Evolutionary conservation across 2,329 filamentous ascomycete species (phyloP).

Genomic region (Tolypocladium ovalisporum): DNA sequence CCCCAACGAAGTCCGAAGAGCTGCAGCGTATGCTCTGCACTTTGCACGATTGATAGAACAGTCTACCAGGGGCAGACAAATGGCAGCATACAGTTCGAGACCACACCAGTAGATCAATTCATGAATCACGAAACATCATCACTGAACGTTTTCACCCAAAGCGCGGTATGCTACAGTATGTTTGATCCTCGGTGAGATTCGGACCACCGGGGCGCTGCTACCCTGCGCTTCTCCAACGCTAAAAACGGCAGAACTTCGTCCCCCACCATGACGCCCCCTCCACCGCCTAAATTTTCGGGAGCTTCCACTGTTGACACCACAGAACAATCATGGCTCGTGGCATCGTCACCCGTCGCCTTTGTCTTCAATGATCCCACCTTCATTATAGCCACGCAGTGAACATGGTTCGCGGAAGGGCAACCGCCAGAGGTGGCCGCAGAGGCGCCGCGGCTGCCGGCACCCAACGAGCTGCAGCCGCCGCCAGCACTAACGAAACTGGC

Average conservation of each 20-base stretch:
- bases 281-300: conserved; percentile 11
- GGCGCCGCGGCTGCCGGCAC: conserved; percentile 15
- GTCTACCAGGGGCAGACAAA: too few relatives aligned
- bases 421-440: conserved; percentile 20
- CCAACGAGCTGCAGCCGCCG: conserved; percentile 7
- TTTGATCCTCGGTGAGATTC: too few relatives aligned
- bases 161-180: too few relatives aligned
- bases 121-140: too few relatives aligned
- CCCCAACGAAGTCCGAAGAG: too few relatives aligned
- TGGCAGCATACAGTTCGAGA: too few relatives aligned
- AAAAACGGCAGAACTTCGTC: conserved; percentile 17
- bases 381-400: conserved; percentile 1
- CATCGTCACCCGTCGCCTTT: neutral
- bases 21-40: too few relatives aligned
- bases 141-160: too few relatives aligned
- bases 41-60: too few relatives aligned
- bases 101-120: too few relatives aligned
- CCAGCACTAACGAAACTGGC: conserved; percentile 7
- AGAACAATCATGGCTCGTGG: neutral
- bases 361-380: conserved; percentile 2
- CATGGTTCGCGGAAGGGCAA: conserved; percentile 23
- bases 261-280: conserved; percentile 21
- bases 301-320: neutral
- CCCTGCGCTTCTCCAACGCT: neutral
- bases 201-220: neutral